These are phyloP conservation scores for Astrothelium macrocarpum DNA, from an alignment of 495 filamentous ascomycete species.

Conservation along the genomic window DNA sequence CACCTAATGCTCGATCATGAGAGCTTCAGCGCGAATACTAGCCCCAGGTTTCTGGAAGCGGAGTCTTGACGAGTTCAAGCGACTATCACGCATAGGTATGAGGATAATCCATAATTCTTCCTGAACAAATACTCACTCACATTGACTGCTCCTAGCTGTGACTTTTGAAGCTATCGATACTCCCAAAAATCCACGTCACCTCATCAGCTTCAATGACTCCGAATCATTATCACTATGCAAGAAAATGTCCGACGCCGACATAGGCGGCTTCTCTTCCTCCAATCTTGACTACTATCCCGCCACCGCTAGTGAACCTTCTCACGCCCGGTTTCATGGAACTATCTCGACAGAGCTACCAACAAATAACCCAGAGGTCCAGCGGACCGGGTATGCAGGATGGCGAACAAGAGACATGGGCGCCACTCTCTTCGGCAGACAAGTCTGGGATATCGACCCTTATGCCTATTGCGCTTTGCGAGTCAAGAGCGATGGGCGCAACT, in stretches of 20 bases:
- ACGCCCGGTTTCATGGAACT: conserved; percentile 70
- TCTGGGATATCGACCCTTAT: conserved; percentile 87
- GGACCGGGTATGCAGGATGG: conserved; percentile 83
- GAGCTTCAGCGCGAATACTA: conserved; percentile 35
- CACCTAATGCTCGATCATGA: conserved; percentile 11
- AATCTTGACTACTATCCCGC: conserved; percentile 56
- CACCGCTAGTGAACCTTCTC: conserved; percentile 36
- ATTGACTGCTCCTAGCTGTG: conserved; percentile 36
- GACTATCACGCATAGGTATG: conserved; percentile 49
- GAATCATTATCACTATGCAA: conserved; percentile 58
- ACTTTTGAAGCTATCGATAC: conserved; percentile 45
- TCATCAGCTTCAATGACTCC: conserved; percentile 57
- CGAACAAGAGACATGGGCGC: conserved; percentile 42
- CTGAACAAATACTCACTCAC: conserved; percentile 17
- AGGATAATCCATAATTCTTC: background rate
- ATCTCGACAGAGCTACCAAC: conserved; percentile 79
- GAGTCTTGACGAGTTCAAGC: conserved; percentile 55
- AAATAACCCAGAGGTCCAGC: conserved; percentile 57
- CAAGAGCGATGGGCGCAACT: conserved; percentile 81
- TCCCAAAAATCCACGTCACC: conserved; percentile 45
- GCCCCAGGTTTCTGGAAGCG: conserved; percentile 50
- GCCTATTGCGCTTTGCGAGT: conserved; percentile 79
- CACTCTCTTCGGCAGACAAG: conserved; percentile 67
- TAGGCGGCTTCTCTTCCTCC: conserved; percentile 73
- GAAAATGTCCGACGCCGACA: conserved; percentile 73